Conservation (phyloP, 1,139 yeast species). For the Blastobotrys elegans region DNA sequence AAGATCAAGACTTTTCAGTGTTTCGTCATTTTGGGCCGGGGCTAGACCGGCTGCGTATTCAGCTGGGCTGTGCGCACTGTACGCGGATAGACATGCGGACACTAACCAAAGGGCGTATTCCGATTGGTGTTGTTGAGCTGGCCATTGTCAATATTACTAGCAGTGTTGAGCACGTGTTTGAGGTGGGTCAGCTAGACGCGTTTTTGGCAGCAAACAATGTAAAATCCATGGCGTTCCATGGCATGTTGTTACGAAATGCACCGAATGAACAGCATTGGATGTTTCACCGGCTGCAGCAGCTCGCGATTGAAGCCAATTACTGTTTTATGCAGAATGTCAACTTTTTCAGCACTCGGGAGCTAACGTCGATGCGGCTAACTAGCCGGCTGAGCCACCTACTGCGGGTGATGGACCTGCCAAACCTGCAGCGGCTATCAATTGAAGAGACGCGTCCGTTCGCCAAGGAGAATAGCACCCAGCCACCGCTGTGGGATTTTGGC, state of each 20-base stretch:
- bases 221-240: conserved; percentile 1
- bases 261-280: neutral
- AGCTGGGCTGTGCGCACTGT: conserved; percentile 6
- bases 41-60: neutral
- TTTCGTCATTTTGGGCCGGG: neutral
- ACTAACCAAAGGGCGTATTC: neutral
- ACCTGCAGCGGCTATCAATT: neutral
- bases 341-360: neutral
- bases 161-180: conserved; percentile 4
- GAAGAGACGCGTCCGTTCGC: conserved; percentile 3
- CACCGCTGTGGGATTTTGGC: neutral
- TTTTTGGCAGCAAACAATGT: neutral
- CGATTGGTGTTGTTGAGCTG: neutral
- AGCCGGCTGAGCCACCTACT: neutral
- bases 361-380: neutral
- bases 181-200: neutral
- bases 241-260: conserved; percentile 4
- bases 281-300: neutral
- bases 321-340: neutral
- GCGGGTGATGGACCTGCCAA: neutral
- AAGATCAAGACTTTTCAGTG: neutral
- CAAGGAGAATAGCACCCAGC: neutral
- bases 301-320: neutral
- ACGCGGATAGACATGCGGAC: neutral
- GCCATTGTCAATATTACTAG: neutral